Base-by-base conservation (phyloP, 768 basidiomycete genomes). In the Suillus cothurnatus region DNA sequence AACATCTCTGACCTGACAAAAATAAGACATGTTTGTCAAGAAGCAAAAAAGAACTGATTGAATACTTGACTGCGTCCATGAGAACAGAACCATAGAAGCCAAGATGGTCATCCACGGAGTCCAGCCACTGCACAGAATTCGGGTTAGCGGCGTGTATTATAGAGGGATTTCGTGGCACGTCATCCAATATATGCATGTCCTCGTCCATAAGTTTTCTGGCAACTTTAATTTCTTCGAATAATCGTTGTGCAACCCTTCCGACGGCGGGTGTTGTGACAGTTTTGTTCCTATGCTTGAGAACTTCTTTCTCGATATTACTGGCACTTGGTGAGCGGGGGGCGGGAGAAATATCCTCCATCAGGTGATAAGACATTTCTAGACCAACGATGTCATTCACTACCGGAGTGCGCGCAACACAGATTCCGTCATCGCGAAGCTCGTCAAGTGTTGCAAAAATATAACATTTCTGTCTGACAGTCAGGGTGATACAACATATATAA, bases 51-150 rank as follows among this genome's bases (percentile, higher is more conserved):
- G 26, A 26, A 77, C 80, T 66, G 69, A 88, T 91, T 32, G 74
- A 69, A 72, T 92, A 93, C 17, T 75, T 62, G 1, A 81, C 82
- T 4, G 84, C 86, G 67, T 92, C 91, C 64, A 92, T 79, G 6
- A 67, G 71, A 3, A 88, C 84, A 36, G 81, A 81, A 4, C 63
- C 56, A 64, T 83, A 90, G 23, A 79, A 79, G 4, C 71, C 72
- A 0, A 69, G 64, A n/a, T 67, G 65, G 9, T 64, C 71, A 7
- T 70, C 70, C 28, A 74, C 66, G 12, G 67, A 65, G 45, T 57
- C 64, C 26, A 68, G 71, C 80, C 83, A 82, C 59, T 74, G 69
- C 32, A 83, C 77, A 8, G 65, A 65, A n/a, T 65, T 28, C 0
- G 81, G 81, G 64, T 79, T 76, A 3, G 77, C 57, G 31, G 66